Percentiles rank a stretch among this genome's conserved stretches.
These are phyloP conservation scores for Aspergillus udagawae DNA, from an alignment of 2,329 filamentous ascomycete genomes.

Conservation along the genomic window DNA sequence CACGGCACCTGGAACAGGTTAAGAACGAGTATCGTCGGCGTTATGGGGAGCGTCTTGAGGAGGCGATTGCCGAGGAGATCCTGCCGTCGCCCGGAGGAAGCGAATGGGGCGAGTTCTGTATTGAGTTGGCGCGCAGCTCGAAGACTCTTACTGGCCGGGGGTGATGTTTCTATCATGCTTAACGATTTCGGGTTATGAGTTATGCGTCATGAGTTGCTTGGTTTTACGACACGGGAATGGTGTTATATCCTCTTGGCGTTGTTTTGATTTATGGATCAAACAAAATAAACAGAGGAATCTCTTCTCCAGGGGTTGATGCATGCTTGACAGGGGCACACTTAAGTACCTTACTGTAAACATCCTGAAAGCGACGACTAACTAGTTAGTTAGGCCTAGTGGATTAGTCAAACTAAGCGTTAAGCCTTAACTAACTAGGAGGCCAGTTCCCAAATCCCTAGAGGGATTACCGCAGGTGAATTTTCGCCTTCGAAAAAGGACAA, in stretches of 20 bases:
- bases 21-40: constrained; percentile 76
- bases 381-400: too few species aligned
- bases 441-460: not conserved
- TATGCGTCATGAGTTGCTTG: not conserved
- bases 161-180: not conserved
- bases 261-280: not conserved
- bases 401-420: too few species aligned
- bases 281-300: not conserved
- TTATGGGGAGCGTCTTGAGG: constrained; percentile 70
- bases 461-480: not conserved
- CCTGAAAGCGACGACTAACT: not conserved
- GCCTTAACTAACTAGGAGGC: too few species aligned
- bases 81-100: constrained; percentile 47
- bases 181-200: not conserved
- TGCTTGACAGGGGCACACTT: not conserved
- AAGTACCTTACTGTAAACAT: not conserved
- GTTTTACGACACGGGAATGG: not conserved
- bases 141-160: constrained; percentile 11
- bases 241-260: not conserved
- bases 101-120: constrained; percentile 74
- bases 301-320: not conserved
- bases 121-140: constrained; percentile 52
- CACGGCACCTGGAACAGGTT: constrained; percentile 71
- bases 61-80: constrained; percentile 73
- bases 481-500: not conserved